Evolutionary conservation across 306 rosid species (phyloP).

Genomic region (Carpinus fangiana): DNA sequence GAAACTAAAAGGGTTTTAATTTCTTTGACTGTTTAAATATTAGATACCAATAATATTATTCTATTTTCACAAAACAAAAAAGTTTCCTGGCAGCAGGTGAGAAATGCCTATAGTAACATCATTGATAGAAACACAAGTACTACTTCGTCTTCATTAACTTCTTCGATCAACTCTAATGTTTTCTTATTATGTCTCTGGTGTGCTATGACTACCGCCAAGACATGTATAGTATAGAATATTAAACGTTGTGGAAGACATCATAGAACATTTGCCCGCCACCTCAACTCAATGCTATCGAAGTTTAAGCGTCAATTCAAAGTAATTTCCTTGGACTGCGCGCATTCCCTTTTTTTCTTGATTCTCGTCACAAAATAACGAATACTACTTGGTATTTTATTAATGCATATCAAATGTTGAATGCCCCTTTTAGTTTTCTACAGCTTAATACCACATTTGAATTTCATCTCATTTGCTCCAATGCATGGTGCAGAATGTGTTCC

Average conservation of each 20-base stretch:
- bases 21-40: background rate
- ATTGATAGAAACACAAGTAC: no score
- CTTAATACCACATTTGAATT: no score
- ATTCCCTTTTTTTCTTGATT: background rate
- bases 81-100: background rate
- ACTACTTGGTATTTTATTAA: background rate
- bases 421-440: background rate
- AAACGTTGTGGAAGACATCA: no score
- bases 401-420: background rate
- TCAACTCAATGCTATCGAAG: background rate
- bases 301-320: constrained; percentile 23
- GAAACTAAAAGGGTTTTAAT: background rate
- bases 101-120: background rate
- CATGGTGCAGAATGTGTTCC: no score
- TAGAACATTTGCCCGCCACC: background rate
- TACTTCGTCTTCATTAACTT: no score
- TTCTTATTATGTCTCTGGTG: no score
- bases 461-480: no score
- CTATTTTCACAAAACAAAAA: background rate
- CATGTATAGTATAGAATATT: no score
- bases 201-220: no score
- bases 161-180: no score
- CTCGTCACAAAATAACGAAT: background rate
- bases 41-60: background rate
- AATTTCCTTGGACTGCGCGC: constrained; percentile 31